Conservation (phyloP, 2,329 filamentous ascomycete genomes). For the Sarocladiaceae sp. region DNA sequence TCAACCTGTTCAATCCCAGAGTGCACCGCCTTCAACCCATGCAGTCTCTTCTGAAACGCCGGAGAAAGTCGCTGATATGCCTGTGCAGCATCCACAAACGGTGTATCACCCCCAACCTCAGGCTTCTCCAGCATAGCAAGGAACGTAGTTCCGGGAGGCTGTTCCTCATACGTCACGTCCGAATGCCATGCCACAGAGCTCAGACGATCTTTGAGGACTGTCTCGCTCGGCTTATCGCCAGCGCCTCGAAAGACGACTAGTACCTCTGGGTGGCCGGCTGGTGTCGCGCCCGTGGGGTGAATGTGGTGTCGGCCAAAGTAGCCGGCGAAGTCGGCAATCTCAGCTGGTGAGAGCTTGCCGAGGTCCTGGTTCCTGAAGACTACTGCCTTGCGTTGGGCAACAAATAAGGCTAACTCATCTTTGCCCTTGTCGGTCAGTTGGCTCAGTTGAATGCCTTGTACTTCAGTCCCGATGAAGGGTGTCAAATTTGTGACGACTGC, state of each 20-base stretch:
- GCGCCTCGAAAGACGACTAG: constrained; percentile 74
- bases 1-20: constrained; percentile 64
- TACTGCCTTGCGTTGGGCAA: constrained; percentile 74
- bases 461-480: constrained; percentile 69
- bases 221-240: constrained; percentile 40
- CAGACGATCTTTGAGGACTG: constrained; percentile 64
- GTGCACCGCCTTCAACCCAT: constrained; percentile 72
- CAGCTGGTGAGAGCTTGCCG: constrained; percentile 62
- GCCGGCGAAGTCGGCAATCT: constrained; percentile 64
- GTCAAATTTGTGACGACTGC: constrained; percentile 58
- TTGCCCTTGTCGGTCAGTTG: constrained; percentile 64
- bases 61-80: constrained; percentile 74
- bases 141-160: constrained; percentile 88
- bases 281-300: constrained; percentile 73
- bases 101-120: constrained; percentile 71
- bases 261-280: constrained; percentile 68
- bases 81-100: constrained; percentile 70
- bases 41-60: constrained; percentile 69
- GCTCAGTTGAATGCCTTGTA: constrained; percentile 68
- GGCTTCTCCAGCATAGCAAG: constrained; percentile 84
- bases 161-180: constrained; percentile 81
- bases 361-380: constrained; percentile 75
- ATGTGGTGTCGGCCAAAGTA: constrained; percentile 83
- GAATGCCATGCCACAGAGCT: constrained; percentile 87
- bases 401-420: constrained; percentile 71